Evolutionary conservation across 345 rosid species (phyloP).

Genomic region (Camelina neglecta): DNA sequence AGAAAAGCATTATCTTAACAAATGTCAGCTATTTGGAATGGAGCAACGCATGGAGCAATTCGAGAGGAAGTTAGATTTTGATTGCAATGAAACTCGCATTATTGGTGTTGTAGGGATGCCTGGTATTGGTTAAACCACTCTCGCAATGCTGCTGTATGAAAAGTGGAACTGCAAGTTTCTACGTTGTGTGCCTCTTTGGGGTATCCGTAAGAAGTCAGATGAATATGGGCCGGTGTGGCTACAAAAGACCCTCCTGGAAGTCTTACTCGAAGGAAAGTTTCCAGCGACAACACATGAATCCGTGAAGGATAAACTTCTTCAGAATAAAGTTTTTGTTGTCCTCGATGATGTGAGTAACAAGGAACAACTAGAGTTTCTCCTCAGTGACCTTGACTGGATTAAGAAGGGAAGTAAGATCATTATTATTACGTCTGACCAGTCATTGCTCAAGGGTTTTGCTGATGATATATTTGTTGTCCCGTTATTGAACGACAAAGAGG

Average conservation of each 20-base stretch:
- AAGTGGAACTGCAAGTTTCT: not conserved
- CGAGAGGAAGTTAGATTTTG: constrained; percentile 9
- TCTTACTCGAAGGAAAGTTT: constrained; percentile 9
- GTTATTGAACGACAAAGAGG: not conserved
- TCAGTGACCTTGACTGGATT: constrained; percentile 1
- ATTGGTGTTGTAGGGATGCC: constrained; percentile 38
- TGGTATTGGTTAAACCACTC: constrained; percentile 31
- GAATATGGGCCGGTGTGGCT: not conserved
- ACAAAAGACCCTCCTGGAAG: constrained; percentile 14
- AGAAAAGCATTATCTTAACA: not conserved
- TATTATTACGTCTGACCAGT: constrained; percentile 29
- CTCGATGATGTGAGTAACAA: constrained; percentile 20
- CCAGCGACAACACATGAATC: not conserved
- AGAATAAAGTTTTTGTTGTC: not conserved
- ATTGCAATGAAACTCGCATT: constrained; percentile 17
- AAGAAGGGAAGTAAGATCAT: constrained; percentile 38
- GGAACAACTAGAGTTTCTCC: constrained; percentile 15
- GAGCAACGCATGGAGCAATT: not conserved
- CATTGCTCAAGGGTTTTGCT: not conserved
- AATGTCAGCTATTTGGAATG: not conserved
- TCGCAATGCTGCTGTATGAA: not conserved
- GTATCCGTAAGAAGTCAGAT: constrained; percentile 14
- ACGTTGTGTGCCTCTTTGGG: not conserved
- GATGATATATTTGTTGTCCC: not conserved
- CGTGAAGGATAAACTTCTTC: not conserved